These are phyloP conservation scores for Picea glauca DNA, from an alignment of 75 land plant species.

Conservation along the genomic window DNA sequence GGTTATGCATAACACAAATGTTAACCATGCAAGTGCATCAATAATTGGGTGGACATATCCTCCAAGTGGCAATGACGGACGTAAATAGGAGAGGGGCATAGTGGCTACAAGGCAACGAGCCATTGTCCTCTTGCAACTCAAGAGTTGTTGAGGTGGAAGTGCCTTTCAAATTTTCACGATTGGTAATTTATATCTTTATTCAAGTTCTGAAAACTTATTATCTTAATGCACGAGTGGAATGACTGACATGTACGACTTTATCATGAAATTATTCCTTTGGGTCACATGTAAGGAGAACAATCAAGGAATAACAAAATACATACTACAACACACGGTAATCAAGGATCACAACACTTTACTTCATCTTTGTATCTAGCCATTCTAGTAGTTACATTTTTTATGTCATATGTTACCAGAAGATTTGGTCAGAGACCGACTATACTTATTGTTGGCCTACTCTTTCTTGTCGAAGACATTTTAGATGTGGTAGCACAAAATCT, in stretches of 20 bases:
- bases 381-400: slow-evolving; percentile 61
- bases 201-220: background rate
- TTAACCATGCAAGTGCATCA: no score
- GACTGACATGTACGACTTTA: slow-evolving; percentile 81
- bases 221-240: slow-evolving; percentile 14
- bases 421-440: slow-evolving; percentile 56
- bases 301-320: no score
- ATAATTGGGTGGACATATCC: no score
- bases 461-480: slow-evolving; percentile 16
- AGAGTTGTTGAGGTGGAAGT: no score
- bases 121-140: no score
- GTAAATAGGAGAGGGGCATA: no score
- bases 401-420: slow-evolving; percentile 41
- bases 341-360: slow-evolving; percentile 66
- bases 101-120: no score
- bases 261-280: slow-evolving; percentile 12
- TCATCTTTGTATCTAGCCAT: slow-evolving; percentile 77
- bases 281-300: background rate
- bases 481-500: slow-evolving; percentile 25
- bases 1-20: no score
- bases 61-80: no score
- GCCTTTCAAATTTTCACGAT: no score
- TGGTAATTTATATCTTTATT: no score
- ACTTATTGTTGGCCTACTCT: slow-evolving; percentile 37
- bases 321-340: slow-evolving; percentile 32